phyloP scores from a whole-genome alignment of 2,329 filamentous ascomycete species.

The Raffaelea arxii region DNA sequence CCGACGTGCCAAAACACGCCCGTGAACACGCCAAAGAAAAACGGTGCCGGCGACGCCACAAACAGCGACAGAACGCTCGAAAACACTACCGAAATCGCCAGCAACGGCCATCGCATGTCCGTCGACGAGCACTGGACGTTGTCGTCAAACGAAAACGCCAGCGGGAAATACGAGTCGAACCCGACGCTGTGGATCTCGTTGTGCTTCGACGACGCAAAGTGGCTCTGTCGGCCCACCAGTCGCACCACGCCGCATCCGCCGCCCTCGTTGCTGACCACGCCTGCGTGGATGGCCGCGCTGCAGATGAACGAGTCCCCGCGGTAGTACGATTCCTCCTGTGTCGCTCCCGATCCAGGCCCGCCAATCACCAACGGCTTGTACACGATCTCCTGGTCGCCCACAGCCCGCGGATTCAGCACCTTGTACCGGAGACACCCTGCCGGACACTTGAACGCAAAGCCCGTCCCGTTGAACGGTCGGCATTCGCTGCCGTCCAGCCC shows the following conservation, averaged over 20 bases:
- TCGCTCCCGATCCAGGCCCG: constrained; percentile 40
- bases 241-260: constrained; percentile 66
- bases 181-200: constrained; percentile 66
- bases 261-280: constrained; percentile 52
- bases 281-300: constrained; percentile 64
- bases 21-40: constrained; percentile 77
- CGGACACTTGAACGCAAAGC: constrained; percentile 66
- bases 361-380: constrained; percentile 60
- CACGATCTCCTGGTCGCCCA: constrained; percentile 57
- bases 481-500: constrained; percentile 67
- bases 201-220: constrained; percentile 52
- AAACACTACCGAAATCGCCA: constrained; percentile 73
- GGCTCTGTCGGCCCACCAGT: constrained; percentile 51
- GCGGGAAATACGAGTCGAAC: constrained; percentile 86
- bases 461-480: constrained; percentile 61
- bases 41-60: constrained; percentile 65
- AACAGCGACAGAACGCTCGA: constrained; percentile 72
- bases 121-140: constrained; percentile 57
- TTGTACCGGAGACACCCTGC: constrained; percentile 58
- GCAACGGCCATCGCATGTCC: constrained; percentile 75
- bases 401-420: constrained; percentile 63
- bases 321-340: constrained; percentile 48
- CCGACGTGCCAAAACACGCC: constrained; percentile 85
- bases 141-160: constrained; percentile 67
- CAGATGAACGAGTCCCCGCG: constrained; percentile 78